Base-by-base conservation (phyloP, 495 filamentous ascomycete species). In the Schizothecium vesticola region DNA sequence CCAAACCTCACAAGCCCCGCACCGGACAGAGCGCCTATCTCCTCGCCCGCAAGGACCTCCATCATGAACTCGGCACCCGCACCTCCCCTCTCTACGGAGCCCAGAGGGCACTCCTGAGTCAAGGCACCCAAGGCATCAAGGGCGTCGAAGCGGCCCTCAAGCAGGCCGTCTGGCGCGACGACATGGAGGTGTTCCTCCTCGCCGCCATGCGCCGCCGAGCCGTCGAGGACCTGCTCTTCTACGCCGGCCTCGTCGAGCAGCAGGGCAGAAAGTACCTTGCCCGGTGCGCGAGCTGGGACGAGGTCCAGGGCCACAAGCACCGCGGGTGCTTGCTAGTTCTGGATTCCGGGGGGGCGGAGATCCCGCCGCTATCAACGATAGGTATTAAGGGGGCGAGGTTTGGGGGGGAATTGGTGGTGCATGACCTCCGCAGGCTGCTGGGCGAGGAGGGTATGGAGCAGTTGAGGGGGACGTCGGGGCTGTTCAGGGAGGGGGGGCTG, bases 141-240 rank as follows among this genome's bases (percentile, higher is more conserved):
- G 26, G 28, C 5, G 24, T 67, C 29, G 55, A 57, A 0, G 25
- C 69, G 1, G 62, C 71, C 43, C 64, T 72, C 1, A 70, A 65
- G 13, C 63, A 56, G 3, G 72, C 71, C 6, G 70, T 85, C 3
- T 94, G 90, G 90, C 85, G 89, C 19, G 55, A 80, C 36, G 89
- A 94, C 71, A 92, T 93, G 88, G 82, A 84, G n/a, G 74, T 76
- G 0, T 85, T 89, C 58, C 67, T 92, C 3, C 77, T 90, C 0
- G 75, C 79, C 8, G 64, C 83, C 31, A 81, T 91, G 80, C 80
- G 87, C 3, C 72, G 76, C 16, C 75, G 82, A 2, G 79, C 86
- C 12, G 66, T 82, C 1, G 81, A 85, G 61, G 70, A 76, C 4
- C 65, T 84, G 5, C 21, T 79, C 16, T 70, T 78, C 60, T 66